Evolutionary conservation across 176 grass and related monocot genomes (phyloP), one percentile per base, ranked within the genome.

Genomic region (Zoysia pacifica): DNA sequence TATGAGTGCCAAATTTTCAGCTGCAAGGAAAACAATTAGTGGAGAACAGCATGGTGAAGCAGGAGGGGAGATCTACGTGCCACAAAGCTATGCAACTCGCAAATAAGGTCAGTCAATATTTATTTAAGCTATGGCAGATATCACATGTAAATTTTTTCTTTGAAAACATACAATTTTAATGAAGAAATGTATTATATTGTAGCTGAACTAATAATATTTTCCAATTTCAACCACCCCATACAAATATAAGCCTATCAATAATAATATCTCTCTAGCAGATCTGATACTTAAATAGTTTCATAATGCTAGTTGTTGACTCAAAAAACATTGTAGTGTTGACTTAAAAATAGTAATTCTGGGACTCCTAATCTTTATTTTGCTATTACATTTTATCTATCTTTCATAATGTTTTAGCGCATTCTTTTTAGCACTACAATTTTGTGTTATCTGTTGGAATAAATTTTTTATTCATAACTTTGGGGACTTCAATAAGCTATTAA

Each of bases 21-120:
- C 88, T 85, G 95, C 92, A 61, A 93, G 89, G 55, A 98, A 98
- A 85, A 98, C 90, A 39, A 81, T 94, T 44, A 98, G 88, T 72
- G 95, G 95, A 58, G 95, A 98, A 76, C 95, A 98, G 5, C 95
- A 98, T 74, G 95, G 95, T 67, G 95, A 98, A 88, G 81, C 91
- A 76, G 95, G 95, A 63, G 95, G 95, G 77, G 95, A 98, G 81
- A 98, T 98, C 56, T 98, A 98, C 65, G 83, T 98, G 41, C 95
- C 95, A 78, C 83, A 94, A 85, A 93, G 74, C 81, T 97, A 92
- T 87, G 77, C 79, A 67, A 72, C 72, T 72, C 79, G 51, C 44
- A 83, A 85, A 94, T 87, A 86, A 91, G 88, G 92, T 94, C 48
- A 77, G 60, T 82, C 72, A 75, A 28, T 90, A 50, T n/a, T 6